These are phyloP conservation scores for Colletotrichum sp. DNA, from an alignment of 2,329 filamentous ascomycete genomes.

Conservation along the genomic window DNA sequence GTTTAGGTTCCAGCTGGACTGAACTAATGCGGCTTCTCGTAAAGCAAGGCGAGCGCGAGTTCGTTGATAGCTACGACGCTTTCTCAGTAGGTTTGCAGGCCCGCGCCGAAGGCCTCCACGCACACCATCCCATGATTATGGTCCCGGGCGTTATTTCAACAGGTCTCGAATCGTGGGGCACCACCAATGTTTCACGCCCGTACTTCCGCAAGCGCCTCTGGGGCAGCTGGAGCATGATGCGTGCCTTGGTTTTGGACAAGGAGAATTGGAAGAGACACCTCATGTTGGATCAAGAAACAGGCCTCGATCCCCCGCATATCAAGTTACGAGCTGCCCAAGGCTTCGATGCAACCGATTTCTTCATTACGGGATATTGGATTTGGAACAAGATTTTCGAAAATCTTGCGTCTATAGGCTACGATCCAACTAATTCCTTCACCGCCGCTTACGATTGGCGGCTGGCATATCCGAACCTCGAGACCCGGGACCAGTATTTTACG, in stretches of 20 bases:
- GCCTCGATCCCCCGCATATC: constrained; percentile 86
- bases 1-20: not conserved
- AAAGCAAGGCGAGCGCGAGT: constrained; percentile 82
- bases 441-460: constrained; percentile 90
- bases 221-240: constrained; percentile 99
- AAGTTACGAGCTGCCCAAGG: constrained; percentile 94
- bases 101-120: constrained; percentile 78
- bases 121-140: constrained; percentile 93
- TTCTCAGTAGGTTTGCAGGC: constrained; percentile 90
- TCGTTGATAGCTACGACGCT: constrained; percentile 86
- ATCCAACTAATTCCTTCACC: constrained; percentile 77
- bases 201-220: constrained; percentile 96
- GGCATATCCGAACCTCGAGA: constrained; percentile 87
- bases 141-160: constrained; percentile 97
- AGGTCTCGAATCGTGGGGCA: constrained; percentile 95
- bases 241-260: constrained; percentile 90
- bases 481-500: constrained; percentile 92
- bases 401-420: constrained; percentile 92
- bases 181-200: constrained; percentile 79
- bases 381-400: constrained; percentile 99
- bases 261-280: constrained; percentile 94
- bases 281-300: constrained; percentile 92
- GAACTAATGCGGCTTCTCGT: constrained; percentile 18
- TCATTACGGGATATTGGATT: constrained; percentile 93
- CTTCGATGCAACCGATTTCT: constrained; percentile 97